Evolutionary conservation across 139 green algal genomes (phyloP), one percentile per base, ranked within the genome.

Genomic region (Zygnema circumcarinatum): DNA sequence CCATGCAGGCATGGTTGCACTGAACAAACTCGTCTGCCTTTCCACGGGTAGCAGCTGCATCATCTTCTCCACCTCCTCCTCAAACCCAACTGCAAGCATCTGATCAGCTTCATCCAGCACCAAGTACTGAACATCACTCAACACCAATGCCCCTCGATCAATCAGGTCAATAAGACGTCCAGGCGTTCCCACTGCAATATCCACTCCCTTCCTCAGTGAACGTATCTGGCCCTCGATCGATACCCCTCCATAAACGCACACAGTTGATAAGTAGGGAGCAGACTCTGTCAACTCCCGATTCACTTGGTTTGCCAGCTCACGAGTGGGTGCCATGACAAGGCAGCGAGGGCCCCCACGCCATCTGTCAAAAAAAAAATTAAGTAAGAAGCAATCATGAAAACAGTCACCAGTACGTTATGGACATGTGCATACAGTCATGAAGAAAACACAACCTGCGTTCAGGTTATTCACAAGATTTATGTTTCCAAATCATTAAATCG

Each of bases 271-370:
- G 21, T 69, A 95, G 93, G 69, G 93, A 94, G 33, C 94, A 21
- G 56, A 72, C 67, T 90, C 68, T 78, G 94, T 88, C 83, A 99
- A 96, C 94, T 99, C 97, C 2, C 92, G 91, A 82, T 98, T 95
- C n/a, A 99, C 96, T 91, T 98, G 96, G 91, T 98, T 98, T 20
- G 97, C 97, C n/a, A 99, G 94, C 94, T 99, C 97, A 36, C 97
- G 94, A 0, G 97, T 99, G 67, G 97, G 97, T 0, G 96, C 95
- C 84, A 99, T 92, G 52, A 99, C 93, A 22, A 99, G 91, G 86
- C 93, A 95, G 53, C 93, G 93, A 1, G 97, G 96, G 0, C 90
- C 3, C 67, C 95, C 91, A 56, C 87, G 87, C 36, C 76, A 81
- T 11, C 73, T 76, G 21, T 81, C 67, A 21, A 88, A 16, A 25